These are phyloP conservation scores for Saxispiralis lemnorum DNA, from an alignment of 495 filamentous ascomycete genomes.

Conservation along the genomic window DNA sequence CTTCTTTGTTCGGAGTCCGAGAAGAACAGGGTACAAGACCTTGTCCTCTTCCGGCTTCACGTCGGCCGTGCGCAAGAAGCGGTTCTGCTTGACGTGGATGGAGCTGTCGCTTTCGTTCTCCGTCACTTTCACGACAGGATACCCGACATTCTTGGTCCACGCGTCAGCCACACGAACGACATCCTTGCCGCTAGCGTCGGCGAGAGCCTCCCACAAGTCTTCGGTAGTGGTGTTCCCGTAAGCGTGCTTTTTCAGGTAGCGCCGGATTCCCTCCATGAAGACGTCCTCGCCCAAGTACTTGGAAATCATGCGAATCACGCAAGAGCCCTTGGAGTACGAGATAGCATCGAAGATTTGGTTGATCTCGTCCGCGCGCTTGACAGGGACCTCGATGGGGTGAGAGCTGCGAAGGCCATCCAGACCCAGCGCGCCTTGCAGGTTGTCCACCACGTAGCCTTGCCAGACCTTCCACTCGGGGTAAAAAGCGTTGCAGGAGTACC, in stretches of 20 bases:
- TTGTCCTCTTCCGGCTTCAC: conserved; percentile 68
- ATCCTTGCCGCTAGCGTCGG: conserved; percentile 77
- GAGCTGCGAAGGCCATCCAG: conserved; percentile 85
- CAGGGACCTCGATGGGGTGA: conserved; percentile 92
- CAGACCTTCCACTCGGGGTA: conserved; percentile 99
- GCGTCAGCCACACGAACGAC: conserved; percentile 62
- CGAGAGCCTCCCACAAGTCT: conserved; percentile 81
- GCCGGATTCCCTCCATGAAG: conserved; percentile 82
- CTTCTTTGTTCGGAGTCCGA: conserved; percentile 49
- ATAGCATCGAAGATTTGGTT: conserved; percentile 99
- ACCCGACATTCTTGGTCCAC: conserved; percentile 66
- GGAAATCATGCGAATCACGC: conserved; percentile 92
- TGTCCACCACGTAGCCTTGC: conserved; percentile 84
- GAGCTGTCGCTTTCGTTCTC: conserved; percentile 39
- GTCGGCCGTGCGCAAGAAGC: conserved; percentile 56
- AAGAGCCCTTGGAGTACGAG: conserved; percentile 92
- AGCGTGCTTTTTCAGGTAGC: conserved; percentile 87
- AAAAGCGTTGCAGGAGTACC: conserved; percentile 67
- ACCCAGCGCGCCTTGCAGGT: conserved; percentile 67
- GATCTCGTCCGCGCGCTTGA: conserved; percentile 86
- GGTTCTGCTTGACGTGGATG: conserved; percentile 55
- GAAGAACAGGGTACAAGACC: conserved; percentile 57
- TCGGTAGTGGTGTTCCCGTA: conserved; percentile 72
- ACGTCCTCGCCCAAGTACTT: conserved; percentile 82
- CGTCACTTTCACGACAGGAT: conserved; percentile 52